Evolutionary conservation across 768 basidiomycete species (phyloP).

Genomic region (Termitomyces sp.): DNA sequence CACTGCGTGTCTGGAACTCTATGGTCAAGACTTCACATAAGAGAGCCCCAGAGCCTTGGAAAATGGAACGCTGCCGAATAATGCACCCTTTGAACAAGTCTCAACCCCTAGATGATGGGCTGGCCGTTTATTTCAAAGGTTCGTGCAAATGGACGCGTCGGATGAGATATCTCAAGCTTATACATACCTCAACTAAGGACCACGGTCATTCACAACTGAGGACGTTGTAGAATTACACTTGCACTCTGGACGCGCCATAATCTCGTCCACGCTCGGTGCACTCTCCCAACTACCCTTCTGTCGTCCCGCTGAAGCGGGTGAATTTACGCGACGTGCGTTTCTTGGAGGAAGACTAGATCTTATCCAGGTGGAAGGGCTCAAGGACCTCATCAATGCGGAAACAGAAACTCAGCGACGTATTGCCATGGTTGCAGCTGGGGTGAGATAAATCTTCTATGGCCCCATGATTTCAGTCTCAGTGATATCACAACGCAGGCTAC

Average conservation of each 20-base stretch:
- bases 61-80: constrained; percentile 64
- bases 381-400: constrained; percentile 84
- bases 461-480: constrained; percentile 5
- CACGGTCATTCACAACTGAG: constrained; percentile 79
- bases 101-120: constrained; percentile 70
- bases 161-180: not conserved
- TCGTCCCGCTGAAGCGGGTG: constrained; percentile 79
- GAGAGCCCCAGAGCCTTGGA: constrained; percentile 50
- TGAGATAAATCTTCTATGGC: constrained; percentile 27
- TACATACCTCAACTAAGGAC: constrained; percentile 35
- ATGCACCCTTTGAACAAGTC: constrained; percentile 49
- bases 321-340: constrained; percentile 85
- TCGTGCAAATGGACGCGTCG: constrained; percentile 11
- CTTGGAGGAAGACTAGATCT: constrained; percentile 76
- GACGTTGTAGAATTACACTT: constrained; percentile 81
- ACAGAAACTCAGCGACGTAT: constrained; percentile 76
- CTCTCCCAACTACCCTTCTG: constrained; percentile 57
- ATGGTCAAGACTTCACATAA: constrained; percentile 35
- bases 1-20: constrained; percentile 50
- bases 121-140: constrained; percentile 83
- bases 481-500: constrained; percentile 44
- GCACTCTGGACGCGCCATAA: constrained; percentile 81
- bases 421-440: constrained; percentile 64
- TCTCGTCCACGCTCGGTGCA: constrained; percentile 62
- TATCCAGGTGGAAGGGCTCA: constrained; percentile 84